Conservation (phyloP, 179 eudicot genomes). For the Gypsophila paniculata region DNA sequence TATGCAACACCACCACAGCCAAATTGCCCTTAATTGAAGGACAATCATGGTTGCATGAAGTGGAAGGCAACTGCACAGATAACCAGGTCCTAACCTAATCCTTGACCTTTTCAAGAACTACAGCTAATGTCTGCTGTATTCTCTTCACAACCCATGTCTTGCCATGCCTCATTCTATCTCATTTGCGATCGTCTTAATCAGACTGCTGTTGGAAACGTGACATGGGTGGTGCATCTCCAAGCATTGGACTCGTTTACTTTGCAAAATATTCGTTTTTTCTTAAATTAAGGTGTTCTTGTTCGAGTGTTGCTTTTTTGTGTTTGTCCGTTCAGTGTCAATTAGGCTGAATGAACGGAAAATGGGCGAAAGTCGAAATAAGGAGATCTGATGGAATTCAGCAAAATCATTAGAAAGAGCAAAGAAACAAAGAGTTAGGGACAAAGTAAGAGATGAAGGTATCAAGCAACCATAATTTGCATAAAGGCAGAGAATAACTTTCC, state of each 20-base stretch:
- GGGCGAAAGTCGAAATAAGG: no score
- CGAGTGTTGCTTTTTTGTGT: no score
- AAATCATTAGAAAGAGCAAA: not conserved
- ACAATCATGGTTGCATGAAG: slow-evolving; percentile 1
- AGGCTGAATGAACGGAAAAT: no score
- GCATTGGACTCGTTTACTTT: not conserved
- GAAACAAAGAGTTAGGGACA: not conserved
- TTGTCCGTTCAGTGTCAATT: no score
- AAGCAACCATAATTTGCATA: slow-evolving; percentile 13
- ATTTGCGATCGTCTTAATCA: not conserved
- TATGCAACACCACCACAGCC: no score
- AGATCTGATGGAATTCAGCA: not conserved
- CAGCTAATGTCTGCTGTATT: not conserved
- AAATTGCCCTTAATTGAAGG: not conserved
- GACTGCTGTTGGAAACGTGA: no score
- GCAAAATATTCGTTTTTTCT: no score
- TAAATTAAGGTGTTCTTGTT: no score
- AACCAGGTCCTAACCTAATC: slow-evolving; percentile 7
- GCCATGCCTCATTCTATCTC: not conserved
- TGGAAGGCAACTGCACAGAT: not conserved
- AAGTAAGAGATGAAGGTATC: not conserved
- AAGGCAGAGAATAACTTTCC: not conserved
- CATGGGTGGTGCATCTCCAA: not conserved
- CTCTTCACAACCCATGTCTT: not conserved
- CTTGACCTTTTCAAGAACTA: not conserved